A percentile compares a stretch with the other conserved stretches of the same genome.
Conservation (phyloP, 495 filamentous ascomycete genomes). For the Xylaria sp. region DNA sequence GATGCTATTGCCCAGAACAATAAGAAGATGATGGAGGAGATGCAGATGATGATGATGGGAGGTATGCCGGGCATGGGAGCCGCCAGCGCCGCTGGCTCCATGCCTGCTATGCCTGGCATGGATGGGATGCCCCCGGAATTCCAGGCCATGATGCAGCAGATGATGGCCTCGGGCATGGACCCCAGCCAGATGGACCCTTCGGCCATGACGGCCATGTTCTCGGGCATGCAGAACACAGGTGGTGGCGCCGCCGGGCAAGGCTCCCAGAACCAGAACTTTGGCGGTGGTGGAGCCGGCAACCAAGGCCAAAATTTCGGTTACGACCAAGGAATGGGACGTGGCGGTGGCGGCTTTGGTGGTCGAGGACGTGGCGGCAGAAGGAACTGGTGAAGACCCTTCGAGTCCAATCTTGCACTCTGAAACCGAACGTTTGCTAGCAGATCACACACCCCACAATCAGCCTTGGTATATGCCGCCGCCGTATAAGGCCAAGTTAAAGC, state of each 20-base stretch:
- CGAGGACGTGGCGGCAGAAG: conserved; percentile 51
- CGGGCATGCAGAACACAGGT: conserved; percentile 50
- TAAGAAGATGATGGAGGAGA: conserved; percentile 86
- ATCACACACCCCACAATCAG: neutral
- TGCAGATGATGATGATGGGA: conserved; percentile 86
- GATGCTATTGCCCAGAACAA: conserved; percentile 69
- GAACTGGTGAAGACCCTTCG: conserved; percentile 36
- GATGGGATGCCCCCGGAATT: conserved; percentile 77
- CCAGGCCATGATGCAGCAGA: conserved; percentile 80
- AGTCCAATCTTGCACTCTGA: neutral
- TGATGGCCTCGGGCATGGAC: conserved; percentile 86
- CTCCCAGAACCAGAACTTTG: conserved; percentile 56
- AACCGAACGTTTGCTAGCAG: neutral
- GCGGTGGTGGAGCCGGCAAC: conserved; percentile 50
- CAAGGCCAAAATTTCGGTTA: conserved; percentile 64
- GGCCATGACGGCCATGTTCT: conserved; percentile 58
- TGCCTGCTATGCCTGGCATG: conserved; percentile 74
- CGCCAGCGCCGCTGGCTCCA: conserved; percentile 53
- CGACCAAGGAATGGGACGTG: conserved; percentile 60
- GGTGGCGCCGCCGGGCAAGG: conserved; percentile 45
- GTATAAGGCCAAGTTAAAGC: neutral
- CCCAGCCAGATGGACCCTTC: conserved; percentile 76
- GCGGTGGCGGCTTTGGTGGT: conserved; percentile 48
- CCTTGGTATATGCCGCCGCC: neutral
- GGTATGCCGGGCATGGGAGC: conserved; percentile 68